phyloP scores from a whole-genome alignment of 495 filamentous ascomycete genomes.

The Aspergillus olivimuriae region DNA sequence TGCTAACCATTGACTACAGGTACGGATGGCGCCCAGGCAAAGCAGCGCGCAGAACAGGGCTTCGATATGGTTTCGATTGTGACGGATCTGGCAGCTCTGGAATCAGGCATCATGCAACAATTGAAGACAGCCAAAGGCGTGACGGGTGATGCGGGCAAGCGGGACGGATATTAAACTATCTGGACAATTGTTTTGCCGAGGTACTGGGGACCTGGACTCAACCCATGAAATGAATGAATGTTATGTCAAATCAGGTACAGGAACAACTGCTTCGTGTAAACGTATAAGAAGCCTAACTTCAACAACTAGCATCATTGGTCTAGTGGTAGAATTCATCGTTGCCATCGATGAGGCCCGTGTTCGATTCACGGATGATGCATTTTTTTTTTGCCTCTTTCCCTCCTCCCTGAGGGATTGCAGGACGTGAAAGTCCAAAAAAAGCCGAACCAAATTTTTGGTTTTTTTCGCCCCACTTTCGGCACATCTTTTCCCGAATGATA shows the following conservation, averaged over 20 bases:
- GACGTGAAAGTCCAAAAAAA: too few species aligned
- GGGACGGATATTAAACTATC: neutral
- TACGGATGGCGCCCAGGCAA: constrained; percentile 57
- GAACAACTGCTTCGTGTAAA: too few species aligned
- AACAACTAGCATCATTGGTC: too few species aligned
- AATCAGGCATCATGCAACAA: constrained; percentile 27
- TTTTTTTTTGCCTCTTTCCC: neutral
- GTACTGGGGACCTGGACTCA: too few species aligned
- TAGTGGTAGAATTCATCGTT: neutral
- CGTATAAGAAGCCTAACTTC: too few species aligned
- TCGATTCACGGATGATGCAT: neutral
- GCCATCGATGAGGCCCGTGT: neutral
- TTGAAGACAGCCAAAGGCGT: constrained; percentile 23
- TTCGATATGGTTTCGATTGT: constrained; percentile 71
- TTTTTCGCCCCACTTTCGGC: too few species aligned
- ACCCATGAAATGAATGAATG: too few species aligned
- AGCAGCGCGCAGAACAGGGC: constrained; percentile 55
- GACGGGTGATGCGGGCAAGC: neutral
- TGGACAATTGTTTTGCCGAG: too few species aligned
- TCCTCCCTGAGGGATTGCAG: too few species aligned
- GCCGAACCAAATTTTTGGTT: too few species aligned
- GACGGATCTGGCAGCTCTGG: constrained; percentile 52
- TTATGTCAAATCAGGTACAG: too few species aligned
- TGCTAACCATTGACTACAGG: constrained; percentile 14
- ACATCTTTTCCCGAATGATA: too few species aligned